Percentiles rank a stretch among this genome's conserved stretches.
phyloP scores from a whole-genome alignment of 768 basidiomycete species.

The Rhizopogon roseolus region DNA sequence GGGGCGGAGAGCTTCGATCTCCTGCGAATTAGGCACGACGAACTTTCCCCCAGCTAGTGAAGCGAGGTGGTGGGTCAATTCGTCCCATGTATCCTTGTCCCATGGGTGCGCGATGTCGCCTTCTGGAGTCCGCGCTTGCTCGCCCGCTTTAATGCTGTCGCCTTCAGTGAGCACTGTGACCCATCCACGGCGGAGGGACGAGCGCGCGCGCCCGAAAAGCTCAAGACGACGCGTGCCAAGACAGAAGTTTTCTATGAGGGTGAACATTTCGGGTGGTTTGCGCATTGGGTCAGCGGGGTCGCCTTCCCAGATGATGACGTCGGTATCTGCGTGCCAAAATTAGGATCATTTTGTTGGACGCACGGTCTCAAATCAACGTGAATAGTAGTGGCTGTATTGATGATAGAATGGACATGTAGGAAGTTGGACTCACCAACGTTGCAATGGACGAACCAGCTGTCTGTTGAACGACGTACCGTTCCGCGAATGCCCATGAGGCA shows the following conservation, averaged over 20 bases:
- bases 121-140: conserved; percentile 22
- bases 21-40: conserved; percentile 69
- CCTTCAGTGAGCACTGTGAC: conserved; percentile 74
- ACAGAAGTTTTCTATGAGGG: conserved; percentile 96
- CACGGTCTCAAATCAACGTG: neutral
- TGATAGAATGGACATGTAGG: conserved; percentile 1
- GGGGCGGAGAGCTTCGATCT: conserved; percentile 80
- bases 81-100: conserved; percentile 64
- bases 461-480: conserved; percentile 90
- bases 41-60: conserved; percentile 42
- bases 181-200: conserved; percentile 84
- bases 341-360: neutral
- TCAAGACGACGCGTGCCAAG: conserved; percentile 89
- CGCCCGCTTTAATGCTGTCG: conserved; percentile 49
- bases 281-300: conserved; percentile 76
- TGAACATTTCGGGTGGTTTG: conserved; percentile 95
- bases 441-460: conserved; percentile 96
- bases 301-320: conserved; percentile 96
- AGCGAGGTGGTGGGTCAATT: conserved; percentile 48
- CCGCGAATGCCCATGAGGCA: conserved; percentile 97
- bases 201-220: conserved; percentile 69
- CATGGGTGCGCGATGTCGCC: conserved; percentile 34
- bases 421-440: conserved; percentile 71
- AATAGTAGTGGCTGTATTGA: neutral
- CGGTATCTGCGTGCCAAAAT: conserved; percentile 63